A percentile compares a stretch with the other conserved stretches of the same genome.
phyloP scores from a whole-genome alignment of 176 grass and related monocot species.

The Leersia perrieri region DNA sequence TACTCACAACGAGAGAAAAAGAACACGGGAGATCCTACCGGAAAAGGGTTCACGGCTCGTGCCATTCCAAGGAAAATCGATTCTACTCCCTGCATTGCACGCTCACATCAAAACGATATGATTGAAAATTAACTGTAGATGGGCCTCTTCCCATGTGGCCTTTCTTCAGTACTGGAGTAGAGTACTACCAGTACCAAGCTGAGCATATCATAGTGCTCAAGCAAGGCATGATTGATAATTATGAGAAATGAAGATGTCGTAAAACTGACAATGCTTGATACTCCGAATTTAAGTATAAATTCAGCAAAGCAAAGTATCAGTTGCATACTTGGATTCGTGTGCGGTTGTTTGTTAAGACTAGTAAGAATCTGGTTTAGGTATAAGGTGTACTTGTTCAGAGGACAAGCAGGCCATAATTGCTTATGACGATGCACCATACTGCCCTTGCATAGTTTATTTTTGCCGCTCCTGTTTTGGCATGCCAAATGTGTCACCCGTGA shows the following conservation, averaged over 20 bases:
- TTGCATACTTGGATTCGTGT: background rate
- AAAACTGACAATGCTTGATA: background rate
- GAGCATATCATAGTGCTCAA: background rate
- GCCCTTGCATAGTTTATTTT: background rate
- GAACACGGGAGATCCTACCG: background rate
- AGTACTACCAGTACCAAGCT: background rate
- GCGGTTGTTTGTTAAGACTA: background rate
- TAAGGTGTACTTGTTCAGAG: background rate
- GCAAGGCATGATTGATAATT: background rate
- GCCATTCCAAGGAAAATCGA: background rate
- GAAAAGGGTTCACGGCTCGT: background rate
- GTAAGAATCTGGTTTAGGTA: background rate
- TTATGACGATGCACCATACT: background rate
- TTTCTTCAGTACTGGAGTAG: background rate
- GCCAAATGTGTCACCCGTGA: slow-evolving; percentile 19
- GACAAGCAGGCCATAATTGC: background rate
- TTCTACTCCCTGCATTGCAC: background rate
- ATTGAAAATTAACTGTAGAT: background rate
- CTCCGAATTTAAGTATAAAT: background rate
- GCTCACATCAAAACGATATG: background rate
- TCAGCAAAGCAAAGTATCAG: background rate
- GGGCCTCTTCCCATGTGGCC: background rate
- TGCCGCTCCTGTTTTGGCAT: background rate
- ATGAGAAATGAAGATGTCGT: background rate
- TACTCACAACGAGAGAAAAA: background rate